These are phyloP conservation scores for Coix lacrymajobi DNA, from an alignment of 176 grass and related monocot species.

Conservation along the genomic window DNA sequence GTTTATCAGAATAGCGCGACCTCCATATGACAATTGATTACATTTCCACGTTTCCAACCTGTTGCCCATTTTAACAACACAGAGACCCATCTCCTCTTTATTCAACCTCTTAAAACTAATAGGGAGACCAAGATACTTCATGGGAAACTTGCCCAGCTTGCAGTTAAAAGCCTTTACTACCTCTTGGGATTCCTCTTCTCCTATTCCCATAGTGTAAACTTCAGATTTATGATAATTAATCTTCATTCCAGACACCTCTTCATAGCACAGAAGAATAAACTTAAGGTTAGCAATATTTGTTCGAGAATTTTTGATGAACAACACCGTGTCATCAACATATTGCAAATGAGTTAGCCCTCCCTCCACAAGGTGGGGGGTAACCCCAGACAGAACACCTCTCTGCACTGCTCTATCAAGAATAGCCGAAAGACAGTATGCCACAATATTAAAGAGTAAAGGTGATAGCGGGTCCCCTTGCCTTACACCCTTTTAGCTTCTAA, in stretches of 20 bases:
- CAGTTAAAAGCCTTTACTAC: too few species aligned
- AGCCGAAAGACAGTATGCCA: accelerated
- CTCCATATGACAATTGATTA: not conserved
- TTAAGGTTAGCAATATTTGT: not conserved
- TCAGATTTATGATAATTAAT: too few species aligned
- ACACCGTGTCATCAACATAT: not conserved
- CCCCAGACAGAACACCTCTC: accelerated
- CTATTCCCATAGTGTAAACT: too few species aligned
- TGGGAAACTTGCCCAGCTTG: too few species aligned
- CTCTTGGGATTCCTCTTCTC: accelerated
- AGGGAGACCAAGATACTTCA: too few species aligned
- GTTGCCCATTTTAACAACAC: accelerated
- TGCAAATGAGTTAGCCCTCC: not conserved
- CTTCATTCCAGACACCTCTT: too few species aligned
- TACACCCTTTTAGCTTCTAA: not conserved
- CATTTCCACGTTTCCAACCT: not conserved
- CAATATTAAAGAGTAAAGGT: accelerated
- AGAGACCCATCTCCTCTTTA: accelerated
- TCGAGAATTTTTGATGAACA: not conserved
- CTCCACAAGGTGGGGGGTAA: accelerated
- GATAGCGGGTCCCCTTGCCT: not conserved
- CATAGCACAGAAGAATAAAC: not conserved
- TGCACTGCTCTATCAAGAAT: accelerated
- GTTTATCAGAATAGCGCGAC: not conserved
- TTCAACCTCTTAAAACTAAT: too few species aligned